phyloP scores from a whole-genome alignment of 202 grass and related monocot genomes.

The Panicum hallii region DNA sequence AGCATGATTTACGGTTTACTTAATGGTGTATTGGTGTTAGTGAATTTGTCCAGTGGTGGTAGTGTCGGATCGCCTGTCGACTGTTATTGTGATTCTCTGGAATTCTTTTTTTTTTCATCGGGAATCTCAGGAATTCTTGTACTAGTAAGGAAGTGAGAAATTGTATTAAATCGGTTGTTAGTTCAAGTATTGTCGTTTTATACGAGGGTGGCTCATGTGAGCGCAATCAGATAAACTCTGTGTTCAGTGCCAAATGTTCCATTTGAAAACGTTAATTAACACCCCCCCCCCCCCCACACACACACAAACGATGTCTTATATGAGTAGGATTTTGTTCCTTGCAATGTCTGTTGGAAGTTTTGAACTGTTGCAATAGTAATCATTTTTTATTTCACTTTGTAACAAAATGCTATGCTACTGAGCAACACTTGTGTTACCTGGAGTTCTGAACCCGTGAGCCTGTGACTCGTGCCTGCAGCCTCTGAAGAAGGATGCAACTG shows the following conservation, averaged over 20 bases:
- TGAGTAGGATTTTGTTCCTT: not conserved
- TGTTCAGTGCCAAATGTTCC: not conserved
- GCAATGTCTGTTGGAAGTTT: not conserved
- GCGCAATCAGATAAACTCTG: not conserved
- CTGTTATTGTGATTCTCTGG: not conserved
- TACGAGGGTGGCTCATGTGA: not conserved
- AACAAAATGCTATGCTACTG: not conserved
- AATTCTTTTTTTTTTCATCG: not conserved
- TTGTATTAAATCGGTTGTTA: not conserved
- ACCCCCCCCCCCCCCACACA: too few species aligned
- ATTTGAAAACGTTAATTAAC: not conserved
- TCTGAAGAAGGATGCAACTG: conserved; percentile 54
- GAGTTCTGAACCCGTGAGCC: not conserved
- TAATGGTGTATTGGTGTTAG: not conserved
- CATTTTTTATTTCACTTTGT: not conserved
- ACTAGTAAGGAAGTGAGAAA: not conserved
- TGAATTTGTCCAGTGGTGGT: conserved; percentile 3
- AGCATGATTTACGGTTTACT: not conserved
- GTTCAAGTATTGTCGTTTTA: not conserved
- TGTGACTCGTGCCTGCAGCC: conserved; percentile 56
- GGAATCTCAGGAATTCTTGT: not conserved
- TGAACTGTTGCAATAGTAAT: not conserved
- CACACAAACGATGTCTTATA: not conserved
- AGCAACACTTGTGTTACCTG: not conserved
- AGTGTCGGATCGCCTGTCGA: not conserved